Evolutionary conservation across 768 basidiomycete species (phyloP), one percentile per base, ranked within the genome.

Genomic region (Podaxis sp.): DNA sequence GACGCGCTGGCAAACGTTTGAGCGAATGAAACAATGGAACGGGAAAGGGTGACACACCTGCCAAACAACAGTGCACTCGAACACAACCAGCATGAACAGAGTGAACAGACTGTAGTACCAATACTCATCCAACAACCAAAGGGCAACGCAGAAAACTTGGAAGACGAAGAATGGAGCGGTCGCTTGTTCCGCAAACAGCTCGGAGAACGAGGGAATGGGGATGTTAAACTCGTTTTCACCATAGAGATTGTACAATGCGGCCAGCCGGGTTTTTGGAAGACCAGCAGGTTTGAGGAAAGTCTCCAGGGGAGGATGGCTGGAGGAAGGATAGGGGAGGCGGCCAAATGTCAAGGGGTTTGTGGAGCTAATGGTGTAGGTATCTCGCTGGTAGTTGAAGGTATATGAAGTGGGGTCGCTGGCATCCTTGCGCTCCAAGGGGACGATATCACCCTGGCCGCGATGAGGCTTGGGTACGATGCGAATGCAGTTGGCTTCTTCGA

Each of bases 141-240:
- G 79, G 0, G 93, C 95, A 1, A 98, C 97, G 66, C 97, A 99
- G 77, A 99, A 99, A 17, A 99, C 77, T 76, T 99, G 97, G 77
- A 99, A 99, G 28, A 99, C 97, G 75, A 99, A 99, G 84, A 99
- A 99, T 0, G 97, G 97, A 0, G 97, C 97, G 4, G 95, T 96
- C 1, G 96, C 95, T 71, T 99, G 97, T 78, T 99, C 97, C 24
- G 79, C 82, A 67, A 99, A 98, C 38, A 99, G 85, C 66, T 95
- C 92, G 10, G 84, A 82, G 72, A 99, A 99, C 1, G 91, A 91
- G 6, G 97, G 97, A 46, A 99, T 92, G 2, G 97, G 97, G 66
- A 99, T 98, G 72, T 97, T 87, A 77, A 98, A 99, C 70, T 93
- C 91, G 76, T 99, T 99, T 68, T 87, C 86, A 60, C 96, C 97